Base-by-base conservation (phyloP, 305 asterid species). In the Rubia occidens region DNA sequence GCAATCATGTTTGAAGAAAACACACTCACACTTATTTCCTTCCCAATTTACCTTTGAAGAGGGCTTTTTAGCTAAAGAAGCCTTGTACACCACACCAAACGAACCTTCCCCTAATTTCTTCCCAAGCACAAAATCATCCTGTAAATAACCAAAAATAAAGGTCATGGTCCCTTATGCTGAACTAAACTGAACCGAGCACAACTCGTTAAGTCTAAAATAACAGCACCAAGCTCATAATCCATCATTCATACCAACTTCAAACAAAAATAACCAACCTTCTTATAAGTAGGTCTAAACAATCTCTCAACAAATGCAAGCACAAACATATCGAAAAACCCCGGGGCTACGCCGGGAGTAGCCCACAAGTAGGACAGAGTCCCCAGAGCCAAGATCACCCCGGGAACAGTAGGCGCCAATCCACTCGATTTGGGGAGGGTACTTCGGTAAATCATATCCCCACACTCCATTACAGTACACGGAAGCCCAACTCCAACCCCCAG, bases 321-420 rank as follows among this genome's bases (percentile, higher is more conserved):
- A 85, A 94, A 94, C 99, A 94, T 94, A 73, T 94, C 99, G 68
- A 83, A 94, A 79, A 89, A 91, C 0, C 97, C 97, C 82, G 96
- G 99, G 32, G 97, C 99, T 37, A 94, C 96, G 77, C 97, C 99
- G 61, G 97, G 99, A 44, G 97, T 90, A 72, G 97, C 96, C 99
- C 99, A 94, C 37, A 94, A 83, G 77, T 90, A 94, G 53, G 97
- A 94, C 60, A 94, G 83, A 60, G 97, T 82, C 6, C 96, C 88
- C 80, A 89, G 18, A 63, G 97, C 97, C 69, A 94, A 84, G 81
- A 94, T 76, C 54, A 80, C 82, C 32, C 99, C 99, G 68, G 99
- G 99, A 17, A 87, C 82, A 40, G 99, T 94, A 3, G 79, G 79
- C 29, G 96, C 77, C 53, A 89, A 70, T 60, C 78, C 96, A 77